Evolutionary conservation across 176 grass and related monocot genomes (phyloP), one percentile per base, ranked within the genome.

Genomic region (Oryza nivara): DNA sequence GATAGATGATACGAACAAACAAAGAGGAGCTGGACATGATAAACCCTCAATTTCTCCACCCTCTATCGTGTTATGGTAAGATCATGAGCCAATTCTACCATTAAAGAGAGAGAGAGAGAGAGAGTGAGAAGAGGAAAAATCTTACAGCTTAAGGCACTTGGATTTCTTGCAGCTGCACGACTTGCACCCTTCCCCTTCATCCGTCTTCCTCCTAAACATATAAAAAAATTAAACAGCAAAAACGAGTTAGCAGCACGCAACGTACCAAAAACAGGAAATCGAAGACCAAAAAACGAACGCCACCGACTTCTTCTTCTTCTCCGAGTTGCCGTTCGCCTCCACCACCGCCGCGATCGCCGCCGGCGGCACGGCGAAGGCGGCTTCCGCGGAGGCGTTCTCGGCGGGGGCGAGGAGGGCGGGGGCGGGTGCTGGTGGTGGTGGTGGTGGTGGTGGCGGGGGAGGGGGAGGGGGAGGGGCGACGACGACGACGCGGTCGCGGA

Each of bases 141-240:
- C 78, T 88, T 69, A 92, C 90, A 92, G 90, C 78, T 92, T 92
- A 11, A 88, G 72, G 78, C 90, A 92, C 83, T 38, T 92, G 86
- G 90, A 92, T 78, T 92, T 92, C 82, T 92, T 92, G 86, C 90
- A 92, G 86, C 86, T 88, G 82, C 90, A 92, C 67, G 82, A 32
- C 90, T 65, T 88, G 86, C 72, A 78, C 66, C 90, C 82, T 4
- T 92, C 85, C 32, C 60, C 86, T 2, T 92, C 86, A 14, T 92
- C 90, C n/a, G 68, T 36, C 30, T 67, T 92, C 90, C 86, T 88
- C 90, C 86, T 88, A 60, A 32, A 32, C 30, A 25, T 36, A 36
- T 4, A 20, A 49, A 82, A 61, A 25, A 63, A 11, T 43, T 41
- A 41, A 41, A 41, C 7, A 45, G n/a, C 2, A 30, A 60, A 46